phyloP scores from a whole-genome alignment of 2,329 filamentous ascomycete species.

The Exophiala aquamarina region DNA sequence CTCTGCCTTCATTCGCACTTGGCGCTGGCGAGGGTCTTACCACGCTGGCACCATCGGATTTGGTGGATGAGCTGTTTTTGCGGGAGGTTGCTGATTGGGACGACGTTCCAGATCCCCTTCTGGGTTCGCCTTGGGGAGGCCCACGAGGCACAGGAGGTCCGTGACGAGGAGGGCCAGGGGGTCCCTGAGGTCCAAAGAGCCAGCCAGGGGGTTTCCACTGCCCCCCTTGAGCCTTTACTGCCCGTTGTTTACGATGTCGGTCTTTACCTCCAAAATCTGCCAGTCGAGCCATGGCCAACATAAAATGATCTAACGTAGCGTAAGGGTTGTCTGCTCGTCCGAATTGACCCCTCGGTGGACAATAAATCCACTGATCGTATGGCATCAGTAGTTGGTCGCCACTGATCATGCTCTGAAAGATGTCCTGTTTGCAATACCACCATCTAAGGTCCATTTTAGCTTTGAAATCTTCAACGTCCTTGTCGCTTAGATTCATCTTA shows the following conservation, averaged over 20 bases:
- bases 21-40: slow-evolving; percentile 18
- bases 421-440: slow-evolving; percentile 95
- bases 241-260: slow-evolving; percentile 72
- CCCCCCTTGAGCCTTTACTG: slow-evolving; percentile 59
- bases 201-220: slow-evolving; percentile 50
- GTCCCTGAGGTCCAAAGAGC: slow-evolving; percentile 35
- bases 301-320: slow-evolving; percentile 83
- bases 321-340: slow-evolving; percentile 77
- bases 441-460: slow-evolving; percentile 84
- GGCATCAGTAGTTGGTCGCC: slow-evolving; percentile 84
- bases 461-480: slow-evolving; percentile 77
- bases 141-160: slow-evolving; percentile 5
- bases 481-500: slow-evolving; percentile 37
- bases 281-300: slow-evolving; percentile 77
- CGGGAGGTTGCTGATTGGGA: neutral
- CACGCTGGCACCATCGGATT: slow-evolving; percentile 19
- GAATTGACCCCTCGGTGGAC: slow-evolving; percentile 78
- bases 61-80: slow-evolving; percentile 16
- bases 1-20: slow-evolving; percentile 23
- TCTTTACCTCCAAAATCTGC: slow-evolving; percentile 78
- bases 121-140: slow-evolving; percentile 14
- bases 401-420: slow-evolving; percentile 85
- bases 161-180: slow-evolving; percentile 1
- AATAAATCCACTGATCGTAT: slow-evolving; percentile 79
- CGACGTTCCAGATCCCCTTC: neutral